Evolutionary conservation across 306 rosid species (phyloP).

Genomic region (Aeschynomene evenia): DNA sequence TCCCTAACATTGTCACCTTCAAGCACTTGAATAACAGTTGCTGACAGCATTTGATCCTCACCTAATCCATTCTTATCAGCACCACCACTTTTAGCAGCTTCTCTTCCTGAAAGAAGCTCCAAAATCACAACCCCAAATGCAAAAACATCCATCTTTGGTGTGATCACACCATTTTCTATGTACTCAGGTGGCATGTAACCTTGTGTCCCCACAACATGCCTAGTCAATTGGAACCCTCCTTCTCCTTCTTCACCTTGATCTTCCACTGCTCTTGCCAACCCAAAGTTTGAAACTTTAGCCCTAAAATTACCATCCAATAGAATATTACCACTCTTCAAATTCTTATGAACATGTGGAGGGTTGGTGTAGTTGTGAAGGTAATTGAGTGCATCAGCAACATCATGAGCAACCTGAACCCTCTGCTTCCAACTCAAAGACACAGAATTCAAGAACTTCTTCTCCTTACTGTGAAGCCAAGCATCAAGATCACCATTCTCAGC

Average conservation of each 20-base stretch:
- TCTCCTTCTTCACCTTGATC: conserved; percentile 23
- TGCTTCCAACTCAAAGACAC: conserved; percentile 53
- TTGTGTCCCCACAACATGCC: conserved; percentile 78
- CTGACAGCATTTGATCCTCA: conserved; percentile 30
- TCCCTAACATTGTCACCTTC: conserved; percentile 62
- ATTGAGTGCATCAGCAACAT: conserved; percentile 64
- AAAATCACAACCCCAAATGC: conserved; percentile 68
- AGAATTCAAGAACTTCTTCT: conserved; percentile 2
- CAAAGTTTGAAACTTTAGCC: conserved; percentile 65
- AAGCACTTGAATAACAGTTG: conserved; percentile 33
- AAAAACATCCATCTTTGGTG: conserved; percentile 70
- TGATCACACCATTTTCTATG: conserved; percentile 60
- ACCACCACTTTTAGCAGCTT: conserved; percentile 29
- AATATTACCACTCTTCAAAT: conserved; percentile 60
- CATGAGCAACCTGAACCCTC: conserved; percentile 72
- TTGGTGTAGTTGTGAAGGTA: conserved; percentile 65
- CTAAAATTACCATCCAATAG: conserved; percentile 57
- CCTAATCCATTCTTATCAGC: conserved; percentile 14
- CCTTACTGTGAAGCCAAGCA: conserved; percentile 46
- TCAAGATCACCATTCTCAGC: conserved; percentile 57
- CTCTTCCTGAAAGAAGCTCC: conserved; percentile 71
- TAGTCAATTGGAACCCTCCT: conserved; percentile 53
- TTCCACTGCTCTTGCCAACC: conserved; percentile 55
- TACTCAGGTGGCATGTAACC: conserved; percentile 86
- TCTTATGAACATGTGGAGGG: conserved; percentile 67